Evolutionary conservation across 345 rosid genomes (phyloP).

Genomic region (Eucalyptus marginata): DNA sequence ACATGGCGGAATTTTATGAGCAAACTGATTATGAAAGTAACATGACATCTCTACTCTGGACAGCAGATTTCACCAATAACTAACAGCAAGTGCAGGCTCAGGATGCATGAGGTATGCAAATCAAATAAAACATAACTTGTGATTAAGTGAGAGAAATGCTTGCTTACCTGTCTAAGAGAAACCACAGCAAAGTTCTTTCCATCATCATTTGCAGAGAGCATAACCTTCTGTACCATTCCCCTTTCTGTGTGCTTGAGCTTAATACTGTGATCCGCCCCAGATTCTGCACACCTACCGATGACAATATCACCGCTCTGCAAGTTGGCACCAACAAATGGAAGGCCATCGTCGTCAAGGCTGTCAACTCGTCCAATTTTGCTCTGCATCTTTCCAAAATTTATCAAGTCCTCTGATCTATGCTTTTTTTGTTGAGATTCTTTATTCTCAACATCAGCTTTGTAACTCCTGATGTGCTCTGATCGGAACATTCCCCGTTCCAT

Average conservation of each 20-base stretch:
- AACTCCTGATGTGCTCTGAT: slow-evolving; percentile 78
- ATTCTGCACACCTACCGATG: slow-evolving; percentile 71
- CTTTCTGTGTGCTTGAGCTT: slow-evolving; percentile 88
- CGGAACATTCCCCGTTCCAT: slow-evolving; percentile 90
- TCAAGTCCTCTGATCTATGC: slow-evolving; percentile 38
- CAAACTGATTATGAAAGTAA: not conserved
- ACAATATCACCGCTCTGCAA: slow-evolving; percentile 81
- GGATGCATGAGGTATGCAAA: not conserved
- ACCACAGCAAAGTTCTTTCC: slow-evolving; percentile 86
- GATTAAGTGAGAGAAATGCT: not conserved
- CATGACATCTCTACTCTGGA: not conserved
- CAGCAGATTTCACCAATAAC: not conserved
- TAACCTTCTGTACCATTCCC: slow-evolving; percentile 88
- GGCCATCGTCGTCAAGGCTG: slow-evolving; percentile 86
- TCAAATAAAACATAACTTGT: not conserved
- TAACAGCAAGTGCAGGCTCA: not conserved
- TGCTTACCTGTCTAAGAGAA: slow-evolving; percentile 70
- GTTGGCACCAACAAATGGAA: slow-evolving; percentile 75
- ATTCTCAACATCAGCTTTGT: slow-evolving; percentile 83
- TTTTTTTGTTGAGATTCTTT: slow-evolving; percentile 51
- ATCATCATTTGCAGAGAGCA: slow-evolving; percentile 85
- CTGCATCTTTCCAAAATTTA: slow-evolving; percentile 56
- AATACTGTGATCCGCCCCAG: slow-evolving; percentile 73
- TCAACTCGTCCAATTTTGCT: slow-evolving; percentile 77
- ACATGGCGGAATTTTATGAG: not conserved